Conservation (phyloP, 768 basidiomycete genomes). For the Suillus paluster region DNA sequence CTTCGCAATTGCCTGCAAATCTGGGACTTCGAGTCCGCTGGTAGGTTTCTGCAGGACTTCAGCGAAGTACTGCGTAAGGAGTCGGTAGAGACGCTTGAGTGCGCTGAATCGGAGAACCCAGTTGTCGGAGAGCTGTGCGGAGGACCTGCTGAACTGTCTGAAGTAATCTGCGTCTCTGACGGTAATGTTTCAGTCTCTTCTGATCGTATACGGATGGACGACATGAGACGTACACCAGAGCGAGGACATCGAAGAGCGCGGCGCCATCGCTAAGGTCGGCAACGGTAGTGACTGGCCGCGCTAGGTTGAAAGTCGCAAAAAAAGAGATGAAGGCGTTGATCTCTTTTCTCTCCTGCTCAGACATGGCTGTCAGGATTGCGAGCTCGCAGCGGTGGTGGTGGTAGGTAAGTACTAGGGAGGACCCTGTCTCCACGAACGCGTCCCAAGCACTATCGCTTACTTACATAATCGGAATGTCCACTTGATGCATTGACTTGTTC, state of each 20-base stretch:
- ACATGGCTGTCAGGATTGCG: conserved; percentile 25
- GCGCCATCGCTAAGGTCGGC: conserved; percentile 82
- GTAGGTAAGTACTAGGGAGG: no score
- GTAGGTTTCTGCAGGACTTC: conserved; percentile 84
- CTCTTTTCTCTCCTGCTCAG: conserved; percentile 57
- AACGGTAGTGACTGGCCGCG: conserved; percentile 61
- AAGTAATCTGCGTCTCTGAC: conserved; percentile 82
- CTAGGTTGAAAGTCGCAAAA: conserved; percentile 73
- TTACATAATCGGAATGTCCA: no score
- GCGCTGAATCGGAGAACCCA: conserved; percentile 88
- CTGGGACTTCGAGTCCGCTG: conserved; percentile 79
- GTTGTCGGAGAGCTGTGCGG: conserved; percentile 74
- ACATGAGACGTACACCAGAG: conserved; percentile 62
- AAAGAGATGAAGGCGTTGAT: conserved; percentile 83
- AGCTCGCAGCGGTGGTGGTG: neutral
- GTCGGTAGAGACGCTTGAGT: conserved; percentile 83
- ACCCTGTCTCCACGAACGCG: neutral
- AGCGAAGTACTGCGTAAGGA: conserved; percentile 87
- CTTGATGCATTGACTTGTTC: no score
- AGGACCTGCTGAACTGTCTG: conserved; percentile 58
- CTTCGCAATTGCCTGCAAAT: conserved; percentile 86
- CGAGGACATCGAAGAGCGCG: conserved; percentile 75
- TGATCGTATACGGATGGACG: neutral
- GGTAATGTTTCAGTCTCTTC: conserved; percentile 14
- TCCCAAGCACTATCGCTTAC: no score